These are phyloP conservation scores for Fagopyrum homotropicum DNA, from an alignment of 148 eudicot genomes.

Conservation along the genomic window DNA sequence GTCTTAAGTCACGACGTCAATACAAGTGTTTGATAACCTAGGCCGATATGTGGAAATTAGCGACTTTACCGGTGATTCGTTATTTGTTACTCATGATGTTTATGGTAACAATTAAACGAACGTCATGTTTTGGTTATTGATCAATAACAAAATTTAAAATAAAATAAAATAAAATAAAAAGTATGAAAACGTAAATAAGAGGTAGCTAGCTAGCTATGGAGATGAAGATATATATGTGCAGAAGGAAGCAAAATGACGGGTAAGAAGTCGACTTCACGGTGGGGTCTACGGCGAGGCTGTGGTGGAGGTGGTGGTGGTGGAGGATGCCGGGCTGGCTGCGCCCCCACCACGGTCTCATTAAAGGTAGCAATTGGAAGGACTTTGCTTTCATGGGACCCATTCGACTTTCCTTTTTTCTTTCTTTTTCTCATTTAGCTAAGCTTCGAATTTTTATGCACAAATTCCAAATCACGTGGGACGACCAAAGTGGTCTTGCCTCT, in stretches of 20 bases:
- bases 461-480: constrained; percentile 6
- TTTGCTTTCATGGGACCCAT: not conserved
- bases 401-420: not conserved
- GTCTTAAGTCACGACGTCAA: no score
- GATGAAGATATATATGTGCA: not conserved
- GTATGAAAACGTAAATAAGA: not conserved
- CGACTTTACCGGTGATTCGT: no score
- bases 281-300: not conserved
- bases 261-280: constrained; percentile 9
- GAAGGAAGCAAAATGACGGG: constrained; percentile 9
- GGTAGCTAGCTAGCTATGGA: not conserved
- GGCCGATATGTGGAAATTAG: no score
- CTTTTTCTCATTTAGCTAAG: not conserved
- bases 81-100: no score
- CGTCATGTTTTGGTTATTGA: not conserved
- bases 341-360: constrained; percentile 13
- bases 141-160: not conserved
- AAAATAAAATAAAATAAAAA: not conserved
- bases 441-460: not conserved
- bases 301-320: constrained; percentile 3
- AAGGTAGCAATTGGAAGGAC: constrained; percentile 9
- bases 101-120: not conserved
- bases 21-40: no score
- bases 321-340: constrained; percentile 8
- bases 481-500: not conserved